phyloP scores from a whole-genome alignment of 805 yeast species.

The Kodamaea kaohsiungensis region DNA sequence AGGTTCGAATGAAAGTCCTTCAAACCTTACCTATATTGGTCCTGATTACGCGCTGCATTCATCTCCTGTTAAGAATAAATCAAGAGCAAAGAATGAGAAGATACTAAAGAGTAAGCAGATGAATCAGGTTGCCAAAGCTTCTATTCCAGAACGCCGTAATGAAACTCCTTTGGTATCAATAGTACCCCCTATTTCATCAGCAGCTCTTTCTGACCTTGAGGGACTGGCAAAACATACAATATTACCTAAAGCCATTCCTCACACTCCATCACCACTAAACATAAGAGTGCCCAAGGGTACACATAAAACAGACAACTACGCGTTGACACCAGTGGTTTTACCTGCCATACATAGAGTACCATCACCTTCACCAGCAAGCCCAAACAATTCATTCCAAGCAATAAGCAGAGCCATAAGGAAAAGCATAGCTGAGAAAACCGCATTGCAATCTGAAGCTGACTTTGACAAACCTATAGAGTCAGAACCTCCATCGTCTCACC shows the following conservation, averaged over 20 bases:
- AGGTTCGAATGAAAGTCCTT: neutral
- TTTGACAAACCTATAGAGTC: neutral
- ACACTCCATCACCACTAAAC: neutral
- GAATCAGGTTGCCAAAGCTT: neutral
- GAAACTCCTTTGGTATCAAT: neutral
- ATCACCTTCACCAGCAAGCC: neutral
- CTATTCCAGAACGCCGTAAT: neutral
- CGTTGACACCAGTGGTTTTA: neutral
- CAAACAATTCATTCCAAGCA: slow-evolving; percentile 42
- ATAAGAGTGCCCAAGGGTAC: neutral
- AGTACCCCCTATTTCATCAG: slow-evolving; percentile 10
- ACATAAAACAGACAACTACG: neutral
- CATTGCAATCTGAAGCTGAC: slow-evolving; percentile 3
- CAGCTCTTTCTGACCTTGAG: neutral
- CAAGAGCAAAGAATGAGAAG: neutral
- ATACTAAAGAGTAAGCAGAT: neutral
- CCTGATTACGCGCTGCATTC: slow-evolving; percentile 2
- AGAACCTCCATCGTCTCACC: neutral
- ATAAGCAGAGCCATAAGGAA: slow-evolving; percentile 49
- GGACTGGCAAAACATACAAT: neutral
- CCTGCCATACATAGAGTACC: neutral
- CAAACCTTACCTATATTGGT: neutral
- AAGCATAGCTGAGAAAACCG: slow-evolving; percentile 39
- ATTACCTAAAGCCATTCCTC: neutral
- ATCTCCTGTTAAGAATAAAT: slow-evolving; percentile 6